Base-by-base conservation (phyloP, 2,329 filamentous ascomycete genomes). In the Chaetomium globosum region DNA sequence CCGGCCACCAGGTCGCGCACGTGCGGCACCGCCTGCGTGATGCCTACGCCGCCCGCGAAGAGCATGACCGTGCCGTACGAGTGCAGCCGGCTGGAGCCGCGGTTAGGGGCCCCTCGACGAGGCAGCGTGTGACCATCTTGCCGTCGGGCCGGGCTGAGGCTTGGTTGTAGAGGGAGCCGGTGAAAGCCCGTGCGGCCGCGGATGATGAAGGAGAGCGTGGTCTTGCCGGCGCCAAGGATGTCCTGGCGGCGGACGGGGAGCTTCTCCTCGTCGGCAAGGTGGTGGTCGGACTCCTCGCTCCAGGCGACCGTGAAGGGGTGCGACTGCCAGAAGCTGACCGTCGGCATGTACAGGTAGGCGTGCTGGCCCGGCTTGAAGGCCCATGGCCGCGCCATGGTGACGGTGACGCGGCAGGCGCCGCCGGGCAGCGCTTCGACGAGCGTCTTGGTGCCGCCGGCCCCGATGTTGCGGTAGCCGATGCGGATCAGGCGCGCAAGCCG, bases 21-120 rank as follows among this genome's bases (percentile, higher is more conserved):
- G 74, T 91, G 89, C 60, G 89, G 89, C 30, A 93, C 86, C 69
- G 90, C 89, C 71, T 94, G 90, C 0, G 91, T 92, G 71, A 94
- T 91, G 68, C 91, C 91, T 13, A 93, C 89, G 71, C 91, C 91
- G 64, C 90, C 91, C 0, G 91, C 91, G 74, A 94, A 91, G 48
- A 94, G 83, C 75, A 93, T 85, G 33, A 90, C 87, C 0, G 89
- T 92, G 69, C 91, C 91, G 76, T 92, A 93, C 1, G 89, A 92
- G 66, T 88, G 83, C 74, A 93, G 82, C 69, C 80, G 82, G 74
- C 92, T 88, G 73, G 88, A 82, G 46, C 87, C 89, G 57, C 90
- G 89, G 73, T 94, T 94, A 94, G 0, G 91, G 91, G 0, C 91
- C 91, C 91, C 77, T 94, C 91, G 51, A 90, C 85, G 55, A 87